Evolutionary conservation across 805 yeast species (phyloP).

Genomic region (Lachancea quebecensis): DNA sequence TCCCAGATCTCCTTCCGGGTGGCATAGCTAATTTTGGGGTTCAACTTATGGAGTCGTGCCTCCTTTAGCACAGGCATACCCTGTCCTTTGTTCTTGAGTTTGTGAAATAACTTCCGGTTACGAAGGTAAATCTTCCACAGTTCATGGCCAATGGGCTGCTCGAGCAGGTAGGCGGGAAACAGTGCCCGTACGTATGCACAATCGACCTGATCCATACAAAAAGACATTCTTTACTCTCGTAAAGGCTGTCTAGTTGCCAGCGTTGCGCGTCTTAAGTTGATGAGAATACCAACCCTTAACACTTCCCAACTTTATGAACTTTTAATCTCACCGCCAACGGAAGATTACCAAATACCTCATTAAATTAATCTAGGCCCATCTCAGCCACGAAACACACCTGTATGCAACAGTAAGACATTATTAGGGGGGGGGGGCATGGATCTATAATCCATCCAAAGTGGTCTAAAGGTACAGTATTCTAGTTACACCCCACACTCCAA

Average conservation of each 20-base stretch:
- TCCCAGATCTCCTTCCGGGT: conserved; percentile 30
- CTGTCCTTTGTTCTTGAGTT: conserved; percentile 13
- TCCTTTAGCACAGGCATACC: neutral
- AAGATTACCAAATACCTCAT: neutral
- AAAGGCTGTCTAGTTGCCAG: neutral
- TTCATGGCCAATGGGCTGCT: conserved; percentile 29
- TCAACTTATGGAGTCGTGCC: conserved; percentile 2
- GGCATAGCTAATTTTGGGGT: conserved; percentile 12
- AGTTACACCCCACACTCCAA: too few species aligned
- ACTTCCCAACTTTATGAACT: too few species aligned
- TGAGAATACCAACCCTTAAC: too few species aligned
- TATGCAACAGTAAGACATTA: neutral
- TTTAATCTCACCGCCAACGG: neutral
- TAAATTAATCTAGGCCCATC: neutral
- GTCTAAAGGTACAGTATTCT: too few species aligned
- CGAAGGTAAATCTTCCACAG: conserved; percentile 22
- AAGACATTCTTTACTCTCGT: conserved; percentile 13
- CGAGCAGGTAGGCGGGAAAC: conserved; percentile 27
- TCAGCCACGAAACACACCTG: neutral
- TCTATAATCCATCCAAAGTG: too few species aligned
- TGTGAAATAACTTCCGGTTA: conserved; percentile 24
- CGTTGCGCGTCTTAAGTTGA: too few species aligned
- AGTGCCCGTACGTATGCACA: conserved; percentile 20
- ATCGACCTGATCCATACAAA: conserved; percentile 24
- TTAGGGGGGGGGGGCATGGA: too few species aligned